Base-by-base conservation (phyloP, 2,329 filamentous ascomycete species). In the Seiridium unicorne region DNA sequence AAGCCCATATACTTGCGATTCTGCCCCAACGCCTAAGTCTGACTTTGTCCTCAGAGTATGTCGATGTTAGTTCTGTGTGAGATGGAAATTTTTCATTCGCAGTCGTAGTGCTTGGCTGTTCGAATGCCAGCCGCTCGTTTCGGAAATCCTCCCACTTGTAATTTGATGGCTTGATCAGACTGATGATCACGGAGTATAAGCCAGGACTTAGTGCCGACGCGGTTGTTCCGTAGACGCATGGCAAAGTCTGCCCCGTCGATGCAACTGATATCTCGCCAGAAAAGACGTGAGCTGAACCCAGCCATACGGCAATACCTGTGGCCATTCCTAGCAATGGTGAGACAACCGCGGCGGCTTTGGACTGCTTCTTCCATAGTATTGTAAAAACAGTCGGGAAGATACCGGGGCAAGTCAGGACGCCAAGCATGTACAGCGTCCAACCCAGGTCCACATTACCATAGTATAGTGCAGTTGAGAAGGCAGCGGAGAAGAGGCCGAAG, bases 401-500 rank as follows among this genome's bases (percentile, higher is more conserved):
- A 3, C 48, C 57, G 2, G 57, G 49, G 48, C 49, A 53, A 4
- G 49, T 54, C 26, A 59, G 49, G 26, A 59, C 49, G 1, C 57
- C 57, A 7, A 59, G 40, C 57, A 59, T 53, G 26, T 53, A 59
- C 3, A 59, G 31, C n/a, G 57, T 53, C 57, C 57, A 85, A 1
- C 79, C 77, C 0, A 85, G 73, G 51, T 84, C 79, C 4, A 84
- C 78, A 0, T 81, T 81, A 0, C 81, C 82, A 51, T 84, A 83
- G 68, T 84, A 76, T 1, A 85, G 68, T 56, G 81, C 78, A 0
- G 81, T 84, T 8, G 57, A 59, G 48, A 59, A 59, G 13, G 48
- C 57, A 5, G 57, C 57, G 13, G 47, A 54, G 57, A 53, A 53
- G 18, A 59, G 49, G 13, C 57, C 57, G 9, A 59, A 53, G 26